A percentile compares a stretch with the other conserved stretches of the same genome.
Conservation (phyloP, 345 rosid genomes). For the Luvunga scandens region DNA sequence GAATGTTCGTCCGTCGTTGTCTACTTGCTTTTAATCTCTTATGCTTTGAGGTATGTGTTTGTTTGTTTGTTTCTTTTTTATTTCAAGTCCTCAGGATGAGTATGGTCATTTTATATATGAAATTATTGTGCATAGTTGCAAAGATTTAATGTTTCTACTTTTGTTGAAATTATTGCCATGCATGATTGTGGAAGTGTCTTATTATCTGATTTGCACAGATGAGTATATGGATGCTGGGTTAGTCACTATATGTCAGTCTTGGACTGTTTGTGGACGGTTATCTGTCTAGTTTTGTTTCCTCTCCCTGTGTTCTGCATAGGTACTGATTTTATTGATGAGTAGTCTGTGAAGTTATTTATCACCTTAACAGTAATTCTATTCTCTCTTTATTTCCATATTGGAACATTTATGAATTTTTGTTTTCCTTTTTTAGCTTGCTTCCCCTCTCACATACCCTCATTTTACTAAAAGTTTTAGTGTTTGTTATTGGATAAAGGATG, state of each 20-base stretch:
- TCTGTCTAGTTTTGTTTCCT: background rate
- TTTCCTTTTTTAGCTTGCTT: background rate
- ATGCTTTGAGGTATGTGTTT: slow-evolving; percentile 67
- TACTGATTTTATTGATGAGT: background rate
- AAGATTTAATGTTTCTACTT: background rate
- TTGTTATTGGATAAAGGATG: slow-evolving; percentile 1
- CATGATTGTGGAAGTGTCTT: background rate
- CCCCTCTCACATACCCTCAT: background rate
- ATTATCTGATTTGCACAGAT: background rate
- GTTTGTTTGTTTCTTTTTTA: background rate
- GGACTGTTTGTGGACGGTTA: background rate
- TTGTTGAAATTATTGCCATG: background rate
- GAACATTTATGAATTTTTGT: background rate
- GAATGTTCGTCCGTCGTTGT: slow-evolving; percentile 90
- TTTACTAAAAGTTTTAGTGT: background rate
- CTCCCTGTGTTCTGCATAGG: background rate
- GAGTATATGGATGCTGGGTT: background rate
- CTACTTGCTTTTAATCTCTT: slow-evolving; percentile 73
- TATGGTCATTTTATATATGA: background rate
- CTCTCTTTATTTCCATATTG: background rate
- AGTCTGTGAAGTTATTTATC: background rate
- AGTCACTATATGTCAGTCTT: background rate
- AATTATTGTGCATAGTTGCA: background rate
- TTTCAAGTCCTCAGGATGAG: background rate
- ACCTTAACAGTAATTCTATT: background rate